These are phyloP conservation scores for Exidia glandulosa DNA, from an alignment of 768 basidiomycete genomes.

Conservation along the genomic window DNA sequence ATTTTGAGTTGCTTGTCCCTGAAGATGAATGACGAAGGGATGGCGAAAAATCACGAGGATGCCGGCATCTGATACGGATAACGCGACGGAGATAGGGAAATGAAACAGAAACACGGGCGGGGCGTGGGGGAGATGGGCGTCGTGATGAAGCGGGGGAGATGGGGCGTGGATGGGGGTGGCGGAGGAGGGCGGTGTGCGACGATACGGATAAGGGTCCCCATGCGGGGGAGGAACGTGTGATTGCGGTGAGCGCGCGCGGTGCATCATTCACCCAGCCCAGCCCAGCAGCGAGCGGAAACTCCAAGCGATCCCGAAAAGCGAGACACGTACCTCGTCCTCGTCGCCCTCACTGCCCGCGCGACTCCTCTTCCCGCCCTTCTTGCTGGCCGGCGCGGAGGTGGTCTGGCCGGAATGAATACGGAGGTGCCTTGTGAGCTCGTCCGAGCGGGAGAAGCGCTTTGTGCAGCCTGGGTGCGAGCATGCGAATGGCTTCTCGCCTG, in stretches of 20 bases:
- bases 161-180: too few species aligned
- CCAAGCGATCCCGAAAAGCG: too few species aligned
- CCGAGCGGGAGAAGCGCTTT: conserved; percentile 95
- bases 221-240: background rate
- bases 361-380: conserved; percentile 71
- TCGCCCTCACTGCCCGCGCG: conserved; percentile 73
- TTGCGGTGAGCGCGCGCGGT: background rate
- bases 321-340: conserved; percentile 48
- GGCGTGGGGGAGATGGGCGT: too few species aligned
- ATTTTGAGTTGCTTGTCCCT: too few species aligned
- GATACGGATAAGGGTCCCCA: background rate
- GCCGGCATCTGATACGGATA: too few species aligned
- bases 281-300: too few species aligned
- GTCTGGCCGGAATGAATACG: conserved; percentile 54
- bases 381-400: too few species aligned
- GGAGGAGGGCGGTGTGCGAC: background rate
- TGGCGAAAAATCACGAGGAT: too few species aligned
- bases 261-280: background rate
- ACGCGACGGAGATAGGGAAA: too few species aligned
- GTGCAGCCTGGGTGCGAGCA: conserved; percentile 93
- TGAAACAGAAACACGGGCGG: too few species aligned
- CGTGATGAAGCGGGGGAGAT: too few species aligned
- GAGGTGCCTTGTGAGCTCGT: conserved; percentile 93
- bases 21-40: too few species aligned
- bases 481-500: conserved; percentile 92